phyloP scores from a whole-genome alignment of 1,139 yeast genomes.

The Candida gigantensis region DNA sequence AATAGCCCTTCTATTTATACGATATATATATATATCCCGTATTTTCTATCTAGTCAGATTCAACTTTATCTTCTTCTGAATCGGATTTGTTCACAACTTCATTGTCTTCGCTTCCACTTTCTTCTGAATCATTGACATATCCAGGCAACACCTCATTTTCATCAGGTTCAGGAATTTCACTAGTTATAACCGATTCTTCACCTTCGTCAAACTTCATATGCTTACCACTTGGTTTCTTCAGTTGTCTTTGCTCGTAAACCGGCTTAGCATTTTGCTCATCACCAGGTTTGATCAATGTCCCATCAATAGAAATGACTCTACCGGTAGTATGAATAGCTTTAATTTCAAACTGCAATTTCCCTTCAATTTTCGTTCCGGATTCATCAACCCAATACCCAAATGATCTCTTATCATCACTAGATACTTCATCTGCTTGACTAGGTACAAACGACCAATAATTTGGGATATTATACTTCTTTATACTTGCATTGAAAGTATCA shows the following conservation, averaged over 20 bases:
- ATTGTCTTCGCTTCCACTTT: conserved; percentile 17
- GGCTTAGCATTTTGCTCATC: conserved; percentile 58
- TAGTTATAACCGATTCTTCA: conserved; percentile 18
- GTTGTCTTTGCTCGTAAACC: conserved; percentile 30
- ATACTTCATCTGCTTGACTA: conserved; percentile 63
- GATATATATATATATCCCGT: background rate
- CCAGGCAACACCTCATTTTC: conserved; percentile 26
- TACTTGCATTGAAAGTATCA: conserved; percentile 93
- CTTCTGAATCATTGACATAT: conserved; percentile 20
- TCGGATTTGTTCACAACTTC: conserved; percentile 34
- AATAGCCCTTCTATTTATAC: background rate
- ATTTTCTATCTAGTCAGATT: conserved; percentile 22
- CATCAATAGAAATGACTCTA: conserved; percentile 80
- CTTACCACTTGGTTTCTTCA: conserved; percentile 17
- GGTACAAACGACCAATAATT: conserved; percentile 80
- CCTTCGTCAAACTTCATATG: conserved; percentile 49
- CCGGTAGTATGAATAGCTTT: conserved; percentile 77
- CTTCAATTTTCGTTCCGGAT: conserved; percentile 71
- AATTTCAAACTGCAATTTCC: conserved; percentile 73
- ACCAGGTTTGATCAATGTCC: conserved; percentile 71
- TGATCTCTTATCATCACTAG: conserved; percentile 37
- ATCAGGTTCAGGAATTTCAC: conserved; percentile 28
- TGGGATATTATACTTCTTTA: conserved; percentile 83
- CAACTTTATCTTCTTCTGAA: conserved; percentile 29
- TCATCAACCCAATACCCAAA: conserved; percentile 88